Base-by-base conservation (phyloP, 192 early-diverging fungal genomes). In the Entomortierella parvispora region DNA sequence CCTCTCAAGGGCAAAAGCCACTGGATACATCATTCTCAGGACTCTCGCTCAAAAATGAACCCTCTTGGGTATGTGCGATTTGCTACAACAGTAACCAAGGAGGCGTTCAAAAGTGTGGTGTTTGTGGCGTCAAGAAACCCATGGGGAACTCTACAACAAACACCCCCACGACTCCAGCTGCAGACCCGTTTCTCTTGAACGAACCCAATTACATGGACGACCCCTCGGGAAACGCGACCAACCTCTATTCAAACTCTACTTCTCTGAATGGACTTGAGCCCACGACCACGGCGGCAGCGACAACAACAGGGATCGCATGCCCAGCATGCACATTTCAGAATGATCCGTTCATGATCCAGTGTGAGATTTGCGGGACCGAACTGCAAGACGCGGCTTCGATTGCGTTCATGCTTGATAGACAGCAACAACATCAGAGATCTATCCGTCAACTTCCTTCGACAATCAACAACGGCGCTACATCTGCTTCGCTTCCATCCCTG, bases 271-370 rank as follows among this genome's bases (percentile, higher is more conserved):
- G 10, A 15, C 46, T 45, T 31, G 11, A 31, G 29, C 37, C 20
- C 20, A 33, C 6, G 34, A 43, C 14, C 48, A 29, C 7, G 44
- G 31, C 18, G 22, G 40, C 4, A 44, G n/a, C 26, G 23, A 54
- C 50, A 22, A 57, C 57, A 45, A 33, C 59, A 17, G 70, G 69
- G 9, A 85, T 81, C 42, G 64, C 82, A 9, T 98, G 96, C 67
- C 85, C 89, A 7, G 76, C 79, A 1, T 98, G 96, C 67, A 98
- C 96, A 20, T 98, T 96, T 68, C 81, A 93, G 45, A 98, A 98
- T 71, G 93, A 95, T 72, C 77, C 86, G 2, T 90, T 88, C 62
- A 89, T 94, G 88, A 71, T 80, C 9, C 80, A 80, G 15, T 98
- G 96, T 75, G 94, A 98, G 62, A 91, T 96, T 66, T 98, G 96